A percentile compares a stretch with the other conserved stretches of the same genome.
Evolutionary conservation across 2,329 filamentous ascomycete genomes (phyloP).

Genomic region (Cyphellophora europaea): DNA sequence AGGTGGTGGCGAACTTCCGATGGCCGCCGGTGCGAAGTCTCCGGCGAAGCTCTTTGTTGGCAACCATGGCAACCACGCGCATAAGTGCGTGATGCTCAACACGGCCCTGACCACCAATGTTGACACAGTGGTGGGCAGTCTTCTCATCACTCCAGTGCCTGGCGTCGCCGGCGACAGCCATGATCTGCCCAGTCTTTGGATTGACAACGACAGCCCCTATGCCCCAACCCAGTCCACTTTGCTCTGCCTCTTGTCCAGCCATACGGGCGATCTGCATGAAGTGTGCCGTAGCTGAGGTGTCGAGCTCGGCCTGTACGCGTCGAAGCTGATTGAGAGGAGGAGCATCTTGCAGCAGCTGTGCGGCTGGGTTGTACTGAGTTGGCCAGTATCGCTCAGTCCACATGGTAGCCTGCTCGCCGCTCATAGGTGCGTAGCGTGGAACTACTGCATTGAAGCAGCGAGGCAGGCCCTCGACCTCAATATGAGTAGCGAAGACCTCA

Average conservation of each 20-base stretch:
- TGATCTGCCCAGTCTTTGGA: slow-evolving; percentile 28
- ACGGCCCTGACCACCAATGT: slow-evolving; percentile 26
- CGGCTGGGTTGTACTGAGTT: slow-evolving; percentile 34
- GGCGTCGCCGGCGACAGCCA: slow-evolving; percentile 36
- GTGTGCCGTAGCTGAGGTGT: slow-evolving; percentile 22
- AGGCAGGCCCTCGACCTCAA: slow-evolving; percentile 27
- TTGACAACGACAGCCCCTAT: slow-evolving; percentile 38
- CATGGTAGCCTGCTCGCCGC: slow-evolving; percentile 27
- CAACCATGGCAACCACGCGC: slow-evolving; percentile 33
- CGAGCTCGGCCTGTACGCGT: slow-evolving; percentile 25
- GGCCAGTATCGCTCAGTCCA: slow-evolving; percentile 35
- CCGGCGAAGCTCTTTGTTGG: slow-evolving; percentile 28
- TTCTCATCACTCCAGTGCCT: slow-evolving; percentile 21
- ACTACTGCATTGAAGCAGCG: slow-evolving; percentile 23
- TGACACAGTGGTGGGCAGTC: slow-evolving; percentile 12
- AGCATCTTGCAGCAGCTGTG: slow-evolving; percentile 31
- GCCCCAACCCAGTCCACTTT: slow-evolving; percentile 27
- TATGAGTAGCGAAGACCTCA: slow-evolving; percentile 24
- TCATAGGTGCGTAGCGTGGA: slow-evolving; percentile 32
- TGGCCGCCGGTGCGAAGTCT: slow-evolving; percentile 17
- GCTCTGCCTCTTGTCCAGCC: slow-evolving; percentile 29
- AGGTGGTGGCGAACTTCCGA: slow-evolving; percentile 16
- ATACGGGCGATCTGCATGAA: slow-evolving; percentile 31
- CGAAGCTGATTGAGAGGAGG: slow-evolving; percentile 30
- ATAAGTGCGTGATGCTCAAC: slow-evolving; percentile 38